These are phyloP conservation scores for Ustilago sp. DNA, from an alignment of 1,284 basidiomycete genomes.

Conservation along the genomic window DNA sequence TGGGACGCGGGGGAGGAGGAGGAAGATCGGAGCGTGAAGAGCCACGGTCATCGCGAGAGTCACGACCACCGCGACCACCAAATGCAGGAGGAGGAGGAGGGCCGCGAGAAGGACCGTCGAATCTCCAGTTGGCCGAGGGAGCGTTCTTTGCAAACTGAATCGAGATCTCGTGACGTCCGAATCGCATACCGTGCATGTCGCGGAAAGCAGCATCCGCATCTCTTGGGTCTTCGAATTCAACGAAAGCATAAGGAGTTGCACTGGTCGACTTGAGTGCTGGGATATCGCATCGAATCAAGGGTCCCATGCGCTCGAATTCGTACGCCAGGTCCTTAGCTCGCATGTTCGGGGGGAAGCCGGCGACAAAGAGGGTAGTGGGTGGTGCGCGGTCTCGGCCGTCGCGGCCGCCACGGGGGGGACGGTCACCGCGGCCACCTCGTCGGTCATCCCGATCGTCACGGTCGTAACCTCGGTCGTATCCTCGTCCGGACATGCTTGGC, in stretches of 20 bases:
- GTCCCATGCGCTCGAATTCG: slow-evolving; percentile 64
- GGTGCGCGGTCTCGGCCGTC: slow-evolving; percentile 41
- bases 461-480: slow-evolving; percentile 42
- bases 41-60: slow-evolving; percentile 32
- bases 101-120: slow-evolving; percentile 54
- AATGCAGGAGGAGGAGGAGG: slow-evolving; percentile 43
- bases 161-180: slow-evolving; percentile 55
- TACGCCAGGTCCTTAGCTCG: slow-evolving; percentile 62
- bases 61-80: slow-evolving; percentile 39
- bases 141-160: slow-evolving; percentile 65
- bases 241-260: slow-evolving; percentile 60
- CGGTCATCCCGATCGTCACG: slow-evolving; percentile 48
- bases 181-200: slow-evolving; percentile 64
- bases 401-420: slow-evolving; percentile 13
- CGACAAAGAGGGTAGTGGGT: slow-evolving; percentile 54
- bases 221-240: slow-evolving; percentile 63
- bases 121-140: slow-evolving; percentile 58
- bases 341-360: slow-evolving; percentile 61
- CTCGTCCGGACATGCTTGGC: slow-evolving; percentile 35
- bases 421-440: slow-evolving; percentile 27
- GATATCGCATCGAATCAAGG: slow-evolving; percentile 64
- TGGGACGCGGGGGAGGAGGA: slow-evolving; percentile 27
- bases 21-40: slow-evolving; percentile 21
- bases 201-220: slow-evolving; percentile 62
- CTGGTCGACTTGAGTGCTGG: slow-evolving; percentile 56